phyloP scores from a whole-genome alignment of 768 basidiomycete species.

The Boletus vermiculosoides region DNA sequence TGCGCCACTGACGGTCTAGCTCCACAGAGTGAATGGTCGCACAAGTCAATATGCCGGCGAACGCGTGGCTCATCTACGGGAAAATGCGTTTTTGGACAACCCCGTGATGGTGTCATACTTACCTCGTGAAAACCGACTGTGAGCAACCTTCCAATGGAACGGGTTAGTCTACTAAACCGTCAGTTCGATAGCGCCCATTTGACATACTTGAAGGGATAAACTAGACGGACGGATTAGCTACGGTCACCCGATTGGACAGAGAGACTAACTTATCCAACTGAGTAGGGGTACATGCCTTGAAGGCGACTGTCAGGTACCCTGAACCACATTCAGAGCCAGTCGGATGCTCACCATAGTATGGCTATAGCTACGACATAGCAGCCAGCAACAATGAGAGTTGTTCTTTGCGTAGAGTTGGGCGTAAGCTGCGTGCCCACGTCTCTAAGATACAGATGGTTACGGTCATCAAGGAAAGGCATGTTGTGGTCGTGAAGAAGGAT shows the following conservation, averaged over 20 bases:
- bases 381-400: constrained; percentile 78
- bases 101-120: constrained; percentile 6
- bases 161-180: constrained; percentile 16
- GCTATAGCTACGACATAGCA: constrained; percentile 71
- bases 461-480: constrained; percentile 30
- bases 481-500: constrained; percentile 25
- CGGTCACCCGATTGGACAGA: not conserved
- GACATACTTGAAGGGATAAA: constrained; percentile 89
- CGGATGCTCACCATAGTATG: constrained; percentile 66
- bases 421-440: constrained; percentile 41
- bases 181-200: not conserved
- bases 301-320: constrained; percentile 3
- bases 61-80: constrained; percentile 79
- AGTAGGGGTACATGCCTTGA: constrained; percentile 76
- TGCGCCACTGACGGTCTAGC: constrained; percentile 68
- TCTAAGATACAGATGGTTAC: constrained; percentile 23
- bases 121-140: constrained; percentile 92
- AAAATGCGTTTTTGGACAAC: not conserved
- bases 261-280: constrained; percentile 65
- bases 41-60: constrained; percentile 78
- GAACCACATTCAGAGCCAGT: not conserved
- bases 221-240: constrained; percentile 37
- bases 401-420: constrained; percentile 70
- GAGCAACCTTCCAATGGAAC: constrained; percentile 56
- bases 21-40: constrained; percentile 84